Conservation (phyloP, 257 asterid genomes). For the Plantago major region DNA sequence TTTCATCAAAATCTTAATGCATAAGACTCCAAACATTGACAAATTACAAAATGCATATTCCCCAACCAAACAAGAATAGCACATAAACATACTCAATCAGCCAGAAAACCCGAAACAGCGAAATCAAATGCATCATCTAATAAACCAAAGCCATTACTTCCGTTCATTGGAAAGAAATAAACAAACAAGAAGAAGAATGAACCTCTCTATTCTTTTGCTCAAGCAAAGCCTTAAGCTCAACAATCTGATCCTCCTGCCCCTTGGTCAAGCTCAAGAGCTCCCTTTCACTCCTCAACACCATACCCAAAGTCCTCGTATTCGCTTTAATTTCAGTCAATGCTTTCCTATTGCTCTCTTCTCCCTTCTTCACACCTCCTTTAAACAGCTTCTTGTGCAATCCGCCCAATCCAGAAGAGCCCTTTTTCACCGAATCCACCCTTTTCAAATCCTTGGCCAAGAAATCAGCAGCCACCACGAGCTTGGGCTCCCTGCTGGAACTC, state of each 20-base stretch:
- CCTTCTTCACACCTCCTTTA: conserved; percentile 53
- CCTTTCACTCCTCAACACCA: conserved; percentile 95
- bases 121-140: not conserved
- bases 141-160: not conserved
- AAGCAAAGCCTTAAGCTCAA: conserved; percentile 55
- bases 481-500: conserved; percentile 35
- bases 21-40: not conserved
- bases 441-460: conserved; percentile 70
- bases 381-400: conserved; percentile 82
- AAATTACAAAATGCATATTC: no score
- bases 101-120: no score
- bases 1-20: not conserved
- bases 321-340: conserved; percentile 74
- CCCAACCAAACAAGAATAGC: no score
- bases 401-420: conserved; percentile 37
- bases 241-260: conserved; percentile 61
- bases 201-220: conserved; percentile 47
- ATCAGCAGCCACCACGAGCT: conserved; percentile 49
- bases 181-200: not conserved
- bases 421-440: conserved; percentile 36
- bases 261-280: conserved; percentile 65
- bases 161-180: not conserved
- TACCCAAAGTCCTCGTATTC: conserved; percentile 81
- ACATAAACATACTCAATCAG: no score
- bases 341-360: conserved; percentile 57